phyloP scores from a whole-genome alignment of 164 flowering plant genomes.

The Hamamelis virginiana region DNA sequence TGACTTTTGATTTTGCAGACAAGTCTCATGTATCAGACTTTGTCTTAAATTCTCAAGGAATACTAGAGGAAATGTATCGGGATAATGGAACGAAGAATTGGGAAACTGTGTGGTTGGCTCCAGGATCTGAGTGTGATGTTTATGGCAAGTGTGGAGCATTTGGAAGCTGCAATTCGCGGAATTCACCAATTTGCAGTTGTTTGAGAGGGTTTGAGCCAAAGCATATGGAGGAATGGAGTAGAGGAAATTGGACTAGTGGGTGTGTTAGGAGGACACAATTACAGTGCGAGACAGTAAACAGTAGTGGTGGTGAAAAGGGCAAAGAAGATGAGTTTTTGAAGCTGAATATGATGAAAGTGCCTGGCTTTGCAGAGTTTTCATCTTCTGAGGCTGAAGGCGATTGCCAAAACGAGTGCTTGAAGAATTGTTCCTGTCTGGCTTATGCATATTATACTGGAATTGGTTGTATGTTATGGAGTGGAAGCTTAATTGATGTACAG shows the following conservation, averaged over 20 bases:
- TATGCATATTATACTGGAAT: too few relatives aligned
- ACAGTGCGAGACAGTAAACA: slow-evolving; percentile 11
- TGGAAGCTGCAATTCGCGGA: slow-evolving; percentile 22
- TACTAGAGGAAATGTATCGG: background rate
- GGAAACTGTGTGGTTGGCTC: slow-evolving; percentile 16
- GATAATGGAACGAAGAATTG: slow-evolving; percentile 7
- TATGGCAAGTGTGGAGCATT: slow-evolving; percentile 32
- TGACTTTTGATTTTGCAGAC: background rate
- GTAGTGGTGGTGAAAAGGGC: slow-evolving; percentile 1
- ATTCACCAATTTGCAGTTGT: slow-evolving; percentile 33
- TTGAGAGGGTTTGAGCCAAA: slow-evolving; percentile 35
- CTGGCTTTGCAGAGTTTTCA: slow-evolving; percentile 13
- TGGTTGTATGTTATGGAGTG: too few relatives aligned
- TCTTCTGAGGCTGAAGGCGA: too few relatives aligned
- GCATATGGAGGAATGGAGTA: slow-evolving; percentile 21
- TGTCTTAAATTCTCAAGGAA: slow-evolving; percentile 16
- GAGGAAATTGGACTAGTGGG: slow-evolving; percentile 26
- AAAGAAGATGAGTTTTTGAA: slow-evolving; percentile 33
- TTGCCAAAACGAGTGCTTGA: slow-evolving; percentile 22
- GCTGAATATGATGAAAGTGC: slow-evolving; percentile 25
- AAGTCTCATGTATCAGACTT: background rate
- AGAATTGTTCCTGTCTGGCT: too few relatives aligned
- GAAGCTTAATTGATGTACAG: slow-evolving; percentile 5
- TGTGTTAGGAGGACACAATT: slow-evolving; percentile 24
- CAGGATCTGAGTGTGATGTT: slow-evolving; percentile 23